These are phyloP conservation scores for Crithidia sp. DNA, from an alignment of 208 protist genomes.

Conservation along the genomic window DNA sequence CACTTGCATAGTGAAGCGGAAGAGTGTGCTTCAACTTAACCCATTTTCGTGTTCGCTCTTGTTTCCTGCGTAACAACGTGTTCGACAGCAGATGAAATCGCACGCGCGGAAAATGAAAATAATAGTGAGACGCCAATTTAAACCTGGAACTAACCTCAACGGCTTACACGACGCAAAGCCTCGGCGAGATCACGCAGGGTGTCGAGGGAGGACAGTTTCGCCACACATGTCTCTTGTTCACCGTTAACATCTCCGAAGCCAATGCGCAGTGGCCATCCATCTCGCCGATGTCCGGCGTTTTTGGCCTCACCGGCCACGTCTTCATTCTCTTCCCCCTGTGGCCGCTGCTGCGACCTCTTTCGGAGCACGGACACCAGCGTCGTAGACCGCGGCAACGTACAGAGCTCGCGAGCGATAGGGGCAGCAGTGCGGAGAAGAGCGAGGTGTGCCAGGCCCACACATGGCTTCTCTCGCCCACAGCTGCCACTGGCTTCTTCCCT, in stretches of 20 bases:
- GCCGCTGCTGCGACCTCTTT: not conserved
- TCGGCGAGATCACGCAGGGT: constrained; percentile 23
- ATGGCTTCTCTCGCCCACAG: not conserved
- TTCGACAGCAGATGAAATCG: no score
- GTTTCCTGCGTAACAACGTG: no score
- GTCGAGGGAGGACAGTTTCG: constrained; percentile 11
- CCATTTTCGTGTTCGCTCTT: not conserved
- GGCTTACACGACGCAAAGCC: constrained; percentile 13
- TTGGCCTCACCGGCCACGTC: not conserved
- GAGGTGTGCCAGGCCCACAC: not conserved
- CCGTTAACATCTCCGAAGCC: no score
- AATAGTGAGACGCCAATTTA: no score
- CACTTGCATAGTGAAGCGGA: no score
- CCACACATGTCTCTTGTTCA: not conserved
- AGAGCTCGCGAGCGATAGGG: constrained; percentile 21
- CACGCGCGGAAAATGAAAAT: no score
- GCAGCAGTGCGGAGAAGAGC: constrained; percentile 5
- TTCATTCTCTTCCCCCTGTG: not conserved
- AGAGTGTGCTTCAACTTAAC: not conserved
- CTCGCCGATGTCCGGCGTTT: not conserved
- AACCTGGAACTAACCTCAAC: not conserved
- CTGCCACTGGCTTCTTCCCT: no score
- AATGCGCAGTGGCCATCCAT: constrained; percentile 26
- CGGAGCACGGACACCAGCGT: constrained; percentile 24
- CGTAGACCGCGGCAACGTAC: constrained; percentile 10